These are phyloP conservation scores for Talaromyces ruber DNA, from an alignment of 495 filamentous ascomycete genomes.

Conservation along the genomic window DNA sequence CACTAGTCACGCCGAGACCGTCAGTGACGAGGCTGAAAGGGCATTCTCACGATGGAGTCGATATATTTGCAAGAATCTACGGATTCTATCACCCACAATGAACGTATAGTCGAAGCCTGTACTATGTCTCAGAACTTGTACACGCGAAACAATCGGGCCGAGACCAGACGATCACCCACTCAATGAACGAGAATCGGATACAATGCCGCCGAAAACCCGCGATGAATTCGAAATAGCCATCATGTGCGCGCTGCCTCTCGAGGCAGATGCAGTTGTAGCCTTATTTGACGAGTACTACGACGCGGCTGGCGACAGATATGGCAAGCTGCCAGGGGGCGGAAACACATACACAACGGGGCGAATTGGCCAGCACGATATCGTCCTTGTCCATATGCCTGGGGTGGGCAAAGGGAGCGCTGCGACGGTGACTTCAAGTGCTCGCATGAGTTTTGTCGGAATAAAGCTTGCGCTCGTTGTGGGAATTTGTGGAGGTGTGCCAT, in stretches of 20 bases:
- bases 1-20: background rate
- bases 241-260: conserved; percentile 25
- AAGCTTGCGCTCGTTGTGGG: conserved; percentile 15
- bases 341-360: conserved; percentile 17
- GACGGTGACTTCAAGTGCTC: conserved; percentile 12
- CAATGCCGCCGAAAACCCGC: conserved; percentile 2
- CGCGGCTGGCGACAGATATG: conserved; percentile 9
- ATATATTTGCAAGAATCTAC: background rate
- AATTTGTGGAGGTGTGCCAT: conserved; percentile 26
- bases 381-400: conserved; percentile 15
- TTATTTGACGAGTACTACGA: conserved; percentile 12
- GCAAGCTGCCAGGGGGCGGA: conserved; percentile 12
- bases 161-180: background rate
- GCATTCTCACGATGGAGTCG: background rate
- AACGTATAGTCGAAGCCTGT: background rate
- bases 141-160: background rate
- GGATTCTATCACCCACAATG: background rate
- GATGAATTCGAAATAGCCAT: conserved; percentile 21
- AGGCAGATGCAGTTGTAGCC: conserved; percentile 23
- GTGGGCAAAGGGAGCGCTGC: conserved; percentile 22
- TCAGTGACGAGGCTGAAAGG: background rate
- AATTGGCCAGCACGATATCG: conserved; percentile 21
- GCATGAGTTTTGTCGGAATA: conserved; percentile 15
- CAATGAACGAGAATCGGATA: background rate
- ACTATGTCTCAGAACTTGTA: background rate